phyloP scores from a whole-genome alignment of 345 rosid genomes.

The Turritis glabra region DNA sequence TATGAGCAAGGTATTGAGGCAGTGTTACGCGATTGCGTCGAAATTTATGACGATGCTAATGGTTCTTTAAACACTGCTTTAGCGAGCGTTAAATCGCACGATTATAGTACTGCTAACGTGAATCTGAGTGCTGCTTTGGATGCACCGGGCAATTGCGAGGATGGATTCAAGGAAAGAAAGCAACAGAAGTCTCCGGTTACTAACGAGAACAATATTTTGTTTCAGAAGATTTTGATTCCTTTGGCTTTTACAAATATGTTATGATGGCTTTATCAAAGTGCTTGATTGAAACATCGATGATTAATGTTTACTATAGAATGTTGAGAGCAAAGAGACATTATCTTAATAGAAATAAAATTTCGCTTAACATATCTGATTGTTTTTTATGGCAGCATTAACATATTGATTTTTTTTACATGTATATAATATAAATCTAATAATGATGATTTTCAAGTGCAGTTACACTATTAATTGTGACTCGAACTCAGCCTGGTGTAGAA shows the following conservation, averaged over 20 bases:
- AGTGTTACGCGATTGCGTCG: constrained; percentile 37
- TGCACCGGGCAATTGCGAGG: constrained; percentile 39
- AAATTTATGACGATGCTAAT: constrained; percentile 32
- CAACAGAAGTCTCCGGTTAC: constrained; percentile 31
- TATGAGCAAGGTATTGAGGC: neutral
- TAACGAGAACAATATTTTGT: constrained; percentile 29
- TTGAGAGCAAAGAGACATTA: neutral
- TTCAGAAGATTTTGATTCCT: constrained; percentile 38
- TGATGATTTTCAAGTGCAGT: too few relatives aligned
- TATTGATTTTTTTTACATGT: too few relatives aligned
- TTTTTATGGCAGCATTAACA: neutral
- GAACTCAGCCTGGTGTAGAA: too few relatives aligned
- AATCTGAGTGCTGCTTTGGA: constrained; percentile 45
- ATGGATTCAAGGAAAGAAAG: constrained; percentile 41
- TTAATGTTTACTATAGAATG: neutral
- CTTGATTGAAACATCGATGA: neutral
- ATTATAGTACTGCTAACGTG: constrained; percentile 30
- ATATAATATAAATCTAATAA: too few relatives aligned
- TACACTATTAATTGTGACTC: too few relatives aligned
- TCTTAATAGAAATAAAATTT: neutral
- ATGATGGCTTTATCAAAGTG: neutral
- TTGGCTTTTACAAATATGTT: constrained; percentile 50
- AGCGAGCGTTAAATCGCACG: neutral
- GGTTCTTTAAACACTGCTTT: constrained; percentile 18
- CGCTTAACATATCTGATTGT: neutral